Base-by-base conservation (phyloP, 331 rosid species). In the Rhamnella rubrinervis region DNA sequence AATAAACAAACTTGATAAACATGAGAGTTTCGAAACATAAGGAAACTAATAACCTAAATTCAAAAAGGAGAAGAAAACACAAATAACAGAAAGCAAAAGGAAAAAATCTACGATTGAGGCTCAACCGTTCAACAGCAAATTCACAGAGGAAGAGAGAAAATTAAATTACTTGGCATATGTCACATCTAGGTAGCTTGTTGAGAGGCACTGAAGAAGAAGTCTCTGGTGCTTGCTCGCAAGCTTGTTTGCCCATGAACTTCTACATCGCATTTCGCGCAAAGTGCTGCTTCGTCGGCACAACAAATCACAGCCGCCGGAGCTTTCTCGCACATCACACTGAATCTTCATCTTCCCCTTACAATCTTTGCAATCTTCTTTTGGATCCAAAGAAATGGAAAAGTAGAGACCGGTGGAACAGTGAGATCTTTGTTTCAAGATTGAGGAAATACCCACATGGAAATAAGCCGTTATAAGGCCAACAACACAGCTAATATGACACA, bases 251-350 rank as follows among this genome's bases (percentile, higher is more conserved):
- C 98, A 76, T 92, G 98, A 70, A 92, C 89, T 71, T 92, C 96
- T 15, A 87, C 80, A 17, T 92, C 96, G 38, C 98, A 92, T 71
- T 79, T 87, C 19, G 91, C 91, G 53, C 98, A 92, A 61, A 92
- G 84, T 28, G 96, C 96, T 0, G 96, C 98, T 71, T 92, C 98
- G 57, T 92, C 96, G 0, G 98, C 95, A 35, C 98, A 92, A 66
- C 98, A 92, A 71, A 92, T 92, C 77, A 92, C 82, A 0, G 91
- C 84, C 37, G 96, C 96, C 1, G 88, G 95, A 58, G 95, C 87
- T 72, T 80, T 89, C 91, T 92, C 98, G 61, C 98, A 92, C 96
- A 83, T 92, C 98, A 63, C 98, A 92, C 87, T 87, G 98, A 55
- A 92, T 89, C 68, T 89, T 92, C 98, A 92, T 91, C 59, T 65